Evolutionary conservation across 2,329 filamentous ascomycete species (phyloP).

Genomic region (Aphanocladium album): DNA sequence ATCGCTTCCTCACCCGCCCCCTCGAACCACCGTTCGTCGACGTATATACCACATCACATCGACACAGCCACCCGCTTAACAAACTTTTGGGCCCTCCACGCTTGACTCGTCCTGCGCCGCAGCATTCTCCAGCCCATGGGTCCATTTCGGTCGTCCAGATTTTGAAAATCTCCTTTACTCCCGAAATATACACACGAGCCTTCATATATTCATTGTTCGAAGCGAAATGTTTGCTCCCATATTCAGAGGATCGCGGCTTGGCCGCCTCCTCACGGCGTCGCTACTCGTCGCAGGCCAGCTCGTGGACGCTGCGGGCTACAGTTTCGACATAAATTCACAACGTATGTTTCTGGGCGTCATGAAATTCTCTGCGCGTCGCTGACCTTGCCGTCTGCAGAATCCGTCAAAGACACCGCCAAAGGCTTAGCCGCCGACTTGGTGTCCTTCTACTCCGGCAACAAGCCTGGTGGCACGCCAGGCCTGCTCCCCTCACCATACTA

Average conservation of each 20-base stretch:
- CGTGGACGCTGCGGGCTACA: conserved; percentile 4
- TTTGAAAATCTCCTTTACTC: background rate
- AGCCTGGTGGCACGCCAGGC: conserved; percentile 46
- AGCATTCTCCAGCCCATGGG: background rate
- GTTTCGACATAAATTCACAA: background rate
- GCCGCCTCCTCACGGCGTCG: background rate
- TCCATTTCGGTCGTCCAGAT: background rate
- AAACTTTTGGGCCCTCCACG: conserved; percentile 1
- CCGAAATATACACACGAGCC: background rate
- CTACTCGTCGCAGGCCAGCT: background rate
- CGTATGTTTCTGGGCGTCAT: background rate
- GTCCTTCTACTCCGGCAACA: conserved; percentile 39
- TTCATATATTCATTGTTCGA: background rate
- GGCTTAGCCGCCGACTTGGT: conserved; percentile 48
- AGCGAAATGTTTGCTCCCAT: background rate
- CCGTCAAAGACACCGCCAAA: conserved; percentile 44
- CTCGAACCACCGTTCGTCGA: background rate
- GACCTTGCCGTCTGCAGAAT: conserved; percentile 33
- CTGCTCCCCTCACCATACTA: conserved; percentile 51
- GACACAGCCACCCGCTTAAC: background rate
- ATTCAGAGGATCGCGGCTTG: background rate
- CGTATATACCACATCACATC: background rate
- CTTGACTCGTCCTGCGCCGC: background rate
- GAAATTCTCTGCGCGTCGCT: background rate
- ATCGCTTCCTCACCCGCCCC: too few species aligned